These are phyloP conservation scores for Taxawa tesnikishii DNA, from an alignment of 2,329 filamentous ascomycete species.

Conservation along the genomic window DNA sequence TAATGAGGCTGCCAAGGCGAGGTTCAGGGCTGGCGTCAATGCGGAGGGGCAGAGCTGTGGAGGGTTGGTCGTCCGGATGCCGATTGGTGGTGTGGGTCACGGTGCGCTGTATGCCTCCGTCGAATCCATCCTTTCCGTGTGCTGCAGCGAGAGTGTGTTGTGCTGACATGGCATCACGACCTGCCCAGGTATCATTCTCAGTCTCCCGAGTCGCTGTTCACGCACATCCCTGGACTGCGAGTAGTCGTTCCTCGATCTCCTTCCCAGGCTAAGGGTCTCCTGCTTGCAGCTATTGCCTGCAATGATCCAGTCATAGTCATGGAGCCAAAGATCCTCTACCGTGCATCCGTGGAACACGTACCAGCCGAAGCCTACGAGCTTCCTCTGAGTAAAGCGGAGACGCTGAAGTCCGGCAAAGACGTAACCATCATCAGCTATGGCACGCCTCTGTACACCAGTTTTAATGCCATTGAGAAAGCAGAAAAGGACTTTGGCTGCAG, in stretches of 20 bases:
- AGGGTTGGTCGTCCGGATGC: constrained; percentile 80
- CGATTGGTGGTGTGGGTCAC: constrained; percentile 78
- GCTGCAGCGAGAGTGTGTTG: background rate
- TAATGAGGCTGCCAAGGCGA: constrained; percentile 81
- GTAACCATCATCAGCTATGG: constrained; percentile 82
- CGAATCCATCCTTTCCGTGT: background rate
- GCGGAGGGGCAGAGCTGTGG: constrained; percentile 39
- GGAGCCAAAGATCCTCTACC: constrained; percentile 89
- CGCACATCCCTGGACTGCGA: constrained; percentile 72
- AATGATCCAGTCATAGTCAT: constrained; percentile 87
- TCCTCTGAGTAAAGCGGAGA: constrained; percentile 73
- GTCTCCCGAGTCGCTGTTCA: constrained; percentile 78
- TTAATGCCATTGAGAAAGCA: constrained; percentile 61
- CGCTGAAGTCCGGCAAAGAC: constrained; percentile 68
- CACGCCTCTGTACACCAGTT: constrained; percentile 76
- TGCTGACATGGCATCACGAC: constrained; percentile 3
- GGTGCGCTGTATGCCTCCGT: constrained; percentile 50
- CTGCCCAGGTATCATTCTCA: constrained; percentile 62
- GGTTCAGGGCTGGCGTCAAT: constrained; percentile 57
- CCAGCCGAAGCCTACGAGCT: constrained; percentile 70
- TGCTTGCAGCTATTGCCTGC: constrained; percentile 61
- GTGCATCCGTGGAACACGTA: constrained; percentile 84
- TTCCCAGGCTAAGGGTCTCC: constrained; percentile 74
- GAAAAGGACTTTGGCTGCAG: constrained; percentile 64
- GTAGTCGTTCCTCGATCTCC: constrained; percentile 82